Conservation (phyloP, 768 basidiomycete genomes). For the Suillus ampliporus region DNA sequence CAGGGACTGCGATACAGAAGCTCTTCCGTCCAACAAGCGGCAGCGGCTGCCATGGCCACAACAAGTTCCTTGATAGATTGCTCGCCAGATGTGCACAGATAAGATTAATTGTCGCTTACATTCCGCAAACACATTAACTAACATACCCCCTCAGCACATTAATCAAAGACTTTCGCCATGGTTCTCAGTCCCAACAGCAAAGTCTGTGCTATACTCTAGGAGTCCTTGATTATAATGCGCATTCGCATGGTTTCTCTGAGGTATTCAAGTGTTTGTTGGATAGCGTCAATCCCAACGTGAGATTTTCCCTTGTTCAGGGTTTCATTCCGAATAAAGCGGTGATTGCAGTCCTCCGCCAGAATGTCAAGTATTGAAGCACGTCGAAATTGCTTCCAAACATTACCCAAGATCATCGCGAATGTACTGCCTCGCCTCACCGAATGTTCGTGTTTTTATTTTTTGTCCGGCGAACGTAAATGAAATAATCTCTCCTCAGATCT, state of each 20-base stretch:
- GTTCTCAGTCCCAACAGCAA: slow-evolving; percentile 65
- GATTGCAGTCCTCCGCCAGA: slow-evolving; percentile 38
- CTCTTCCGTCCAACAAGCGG: slow-evolving; percentile 72
- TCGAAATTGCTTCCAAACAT: slow-evolving; percentile 54
- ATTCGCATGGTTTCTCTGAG: slow-evolving; percentile 58
- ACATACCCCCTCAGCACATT: slow-evolving; percentile 51
- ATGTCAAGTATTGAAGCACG: slow-evolving; percentile 62
- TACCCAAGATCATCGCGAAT: slow-evolving; percentile 52
- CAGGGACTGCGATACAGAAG: slow-evolving; percentile 72
- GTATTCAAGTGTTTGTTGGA: slow-evolving; percentile 64
- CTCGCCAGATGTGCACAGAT: slow-evolving; percentile 72
- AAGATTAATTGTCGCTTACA: slow-evolving; percentile 44
- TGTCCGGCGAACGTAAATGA: slow-evolving; percentile 15
- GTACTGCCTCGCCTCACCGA: slow-evolving; percentile 48
- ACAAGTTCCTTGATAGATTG: slow-evolving; percentile 75
- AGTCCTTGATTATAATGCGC: slow-evolving; percentile 63
- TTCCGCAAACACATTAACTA: slow-evolving; percentile 21
- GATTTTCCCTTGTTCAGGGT: slow-evolving; percentile 27
- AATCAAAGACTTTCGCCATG: slow-evolving; percentile 63
- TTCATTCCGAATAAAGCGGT: slow-evolving; percentile 25
- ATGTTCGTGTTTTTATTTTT: slow-evolving; percentile 45
- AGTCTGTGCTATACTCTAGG: slow-evolving; percentile 76
- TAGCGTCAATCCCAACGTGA: slow-evolving; percentile 60
- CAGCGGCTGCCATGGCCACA: slow-evolving; percentile 70
- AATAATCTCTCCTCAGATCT: slow-evolving; percentile 46